Conservation (phyloP, 169 alveolate species). For the Plasmodium falciparum region DNA sequence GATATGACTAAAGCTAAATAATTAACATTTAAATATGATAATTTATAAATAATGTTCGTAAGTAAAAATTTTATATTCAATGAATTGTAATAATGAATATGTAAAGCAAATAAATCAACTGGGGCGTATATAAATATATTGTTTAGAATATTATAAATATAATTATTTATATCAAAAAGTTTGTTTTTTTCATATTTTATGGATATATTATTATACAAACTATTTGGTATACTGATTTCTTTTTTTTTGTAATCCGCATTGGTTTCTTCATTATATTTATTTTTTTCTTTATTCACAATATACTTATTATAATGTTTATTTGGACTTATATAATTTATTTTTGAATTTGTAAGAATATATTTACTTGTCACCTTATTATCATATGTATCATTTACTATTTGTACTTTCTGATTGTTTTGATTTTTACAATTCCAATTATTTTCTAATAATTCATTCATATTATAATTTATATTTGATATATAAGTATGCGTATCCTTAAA, state of each 20-base stretch:
- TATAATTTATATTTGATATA: too few species aligned
- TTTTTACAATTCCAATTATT: too few species aligned
- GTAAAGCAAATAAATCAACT: constrained; percentile 49
- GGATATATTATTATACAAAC: constrained; percentile 1
- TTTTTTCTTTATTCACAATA: not conserved
- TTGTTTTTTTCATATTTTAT: not conserved
- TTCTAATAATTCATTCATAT: too few species aligned
- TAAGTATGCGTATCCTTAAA: too few species aligned
- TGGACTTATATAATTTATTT: constrained; percentile 22
- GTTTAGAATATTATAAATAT: constrained; percentile 34
- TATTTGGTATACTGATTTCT: not conserved
- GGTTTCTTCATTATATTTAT: too few species aligned
- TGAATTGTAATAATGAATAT: constrained; percentile 44
- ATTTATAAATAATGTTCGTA: constrained; percentile 38
- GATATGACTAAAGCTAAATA: constrained; percentile 41
- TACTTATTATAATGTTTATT: not conserved
- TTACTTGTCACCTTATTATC: not conserved
- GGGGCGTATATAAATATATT: constrained; percentile 50
- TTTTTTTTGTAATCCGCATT: too few species aligned
- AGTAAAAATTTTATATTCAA: constrained; percentile 32
- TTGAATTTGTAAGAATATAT: constrained; percentile 6
- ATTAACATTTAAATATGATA: constrained; percentile 18
- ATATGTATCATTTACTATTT: too few species aligned
- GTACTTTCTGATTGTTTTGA: too few species aligned
- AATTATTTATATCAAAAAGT: constrained; percentile 33